Percentiles rank a stretch among this genome's conserved stretches.
Evolutionary conservation across 371 early-diverging fungal genomes (phyloP).

Genomic region (Mortierella sp.): DNA sequence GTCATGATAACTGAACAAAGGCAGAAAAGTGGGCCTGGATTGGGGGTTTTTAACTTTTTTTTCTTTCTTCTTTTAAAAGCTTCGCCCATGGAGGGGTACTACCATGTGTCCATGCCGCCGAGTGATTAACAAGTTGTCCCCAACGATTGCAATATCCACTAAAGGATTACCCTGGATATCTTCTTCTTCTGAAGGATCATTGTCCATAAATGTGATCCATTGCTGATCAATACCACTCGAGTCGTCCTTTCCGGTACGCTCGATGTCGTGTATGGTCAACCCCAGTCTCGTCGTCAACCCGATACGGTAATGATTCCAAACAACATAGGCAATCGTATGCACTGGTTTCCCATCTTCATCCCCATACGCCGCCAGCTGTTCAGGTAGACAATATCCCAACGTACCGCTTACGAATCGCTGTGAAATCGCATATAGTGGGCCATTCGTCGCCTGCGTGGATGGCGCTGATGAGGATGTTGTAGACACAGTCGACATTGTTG

Average conservation of each 20-base stretch:
- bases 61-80: background rate
- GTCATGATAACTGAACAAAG: no score
- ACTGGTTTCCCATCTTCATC: slow-evolving; percentile 10
- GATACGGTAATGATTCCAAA: slow-evolving; percentile 39
- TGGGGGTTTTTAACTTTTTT: no score
- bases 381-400: slow-evolving; percentile 12
- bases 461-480: no score
- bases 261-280: slow-evolving; percentile 21
- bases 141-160: slow-evolving; percentile 29
- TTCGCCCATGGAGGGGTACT: slow-evolving; percentile 20
- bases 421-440: slow-evolving; percentile 2
- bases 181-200: background rate
- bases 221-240: background rate
- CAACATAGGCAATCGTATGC: slow-evolving; percentile 24
- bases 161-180: slow-evolving; percentile 16
- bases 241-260: background rate
- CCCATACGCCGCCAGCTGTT: background rate
- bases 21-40: no score
- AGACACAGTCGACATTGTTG: no score
- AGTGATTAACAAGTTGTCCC: slow-evolving; percentile 23
- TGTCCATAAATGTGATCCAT: slow-evolving; percentile 28
- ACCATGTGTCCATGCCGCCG: slow-evolving; percentile 21
- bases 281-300: slow-evolving; percentile 13
- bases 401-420: slow-evolving; percentile 22
- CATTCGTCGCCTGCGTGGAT: no score